A percentile compares a stretch with the other conserved stretches of the same genome.
Conservation (phyloP, 164 flowering plant species). For the Tetracentron sinense region DNA sequence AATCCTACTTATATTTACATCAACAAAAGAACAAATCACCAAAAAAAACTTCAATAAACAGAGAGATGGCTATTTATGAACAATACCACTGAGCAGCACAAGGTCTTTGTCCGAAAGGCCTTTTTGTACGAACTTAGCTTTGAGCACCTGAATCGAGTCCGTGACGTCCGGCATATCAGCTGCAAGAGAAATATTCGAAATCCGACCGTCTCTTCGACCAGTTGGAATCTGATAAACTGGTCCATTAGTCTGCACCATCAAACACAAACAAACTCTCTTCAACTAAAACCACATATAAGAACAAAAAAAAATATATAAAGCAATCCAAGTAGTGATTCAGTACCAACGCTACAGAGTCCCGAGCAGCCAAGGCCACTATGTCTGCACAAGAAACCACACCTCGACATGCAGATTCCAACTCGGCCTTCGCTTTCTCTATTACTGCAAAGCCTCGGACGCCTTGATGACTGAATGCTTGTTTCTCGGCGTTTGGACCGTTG, state of each 20-base stretch:
- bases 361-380: slow-evolving; percentile 53
- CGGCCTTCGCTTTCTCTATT: slow-evolving; percentile 42
- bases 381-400: slow-evolving; percentile 62
- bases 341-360: slow-evolving; percentile 52
- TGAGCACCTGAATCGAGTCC: slow-evolving; percentile 48
- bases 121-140: slow-evolving; percentile 43
- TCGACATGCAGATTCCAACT: slow-evolving; percentile 37
- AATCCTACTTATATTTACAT: too few species aligned
- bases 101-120: slow-evolving; percentile 65
- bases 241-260: slow-evolving; percentile 44
- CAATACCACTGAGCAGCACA: slow-evolving; percentile 69
- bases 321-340: too few species aligned
- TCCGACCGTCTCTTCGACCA: slow-evolving; percentile 66
- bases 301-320: neutral
- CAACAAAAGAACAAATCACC: too few species aligned
- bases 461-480: slow-evolving; percentile 48
- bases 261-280: neutral
- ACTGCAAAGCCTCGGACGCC: slow-evolving; percentile 56
- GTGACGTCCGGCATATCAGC: slow-evolving; percentile 60
- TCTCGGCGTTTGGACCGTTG: slow-evolving; percentile 39
- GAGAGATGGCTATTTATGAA: too few species aligned
- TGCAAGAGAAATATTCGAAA: slow-evolving; percentile 45
- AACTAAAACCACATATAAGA: too few species aligned
- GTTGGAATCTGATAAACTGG: slow-evolving; percentile 58
- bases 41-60: too few species aligned